Percentiles rank a stretch among this genome's conserved stretches.
phyloP scores from a whole-genome alignment of 148 eudicot genomes.

The Fallopia convolvulus region DNA sequence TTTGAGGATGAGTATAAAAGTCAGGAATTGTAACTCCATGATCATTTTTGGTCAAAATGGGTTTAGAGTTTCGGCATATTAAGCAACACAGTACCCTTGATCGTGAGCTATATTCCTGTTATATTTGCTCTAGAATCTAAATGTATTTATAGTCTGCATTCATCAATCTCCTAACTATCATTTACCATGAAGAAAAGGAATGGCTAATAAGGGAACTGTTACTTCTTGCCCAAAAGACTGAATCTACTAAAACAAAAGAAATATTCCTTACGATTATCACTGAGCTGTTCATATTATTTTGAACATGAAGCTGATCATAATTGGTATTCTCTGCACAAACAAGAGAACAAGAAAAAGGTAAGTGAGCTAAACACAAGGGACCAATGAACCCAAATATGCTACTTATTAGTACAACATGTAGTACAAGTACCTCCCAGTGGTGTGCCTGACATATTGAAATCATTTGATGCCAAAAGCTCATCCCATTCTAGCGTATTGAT shows the following conservation, averaged over 20 bases:
- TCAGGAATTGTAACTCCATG: not conserved
- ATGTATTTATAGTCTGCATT: not conserved
- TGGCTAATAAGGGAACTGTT: not conserved
- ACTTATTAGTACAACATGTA: conserved; percentile 8
- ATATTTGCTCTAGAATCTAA: not conserved
- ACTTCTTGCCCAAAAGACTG: not conserved
- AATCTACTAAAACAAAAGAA: not conserved
- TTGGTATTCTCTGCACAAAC: conserved; percentile 31
- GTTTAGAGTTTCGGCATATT: not conserved
- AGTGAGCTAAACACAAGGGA: conserved; percentile 6
- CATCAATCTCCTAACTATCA: not conserved
- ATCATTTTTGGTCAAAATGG: not conserved
- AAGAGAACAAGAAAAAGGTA: not conserved
- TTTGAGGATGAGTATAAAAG: not conserved
- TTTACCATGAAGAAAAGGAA: not conserved
- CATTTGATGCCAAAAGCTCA: conserved; percentile 75
- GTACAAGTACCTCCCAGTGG: conserved; percentile 39
- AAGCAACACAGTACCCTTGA: not conserved
- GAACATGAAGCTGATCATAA: conserved; percentile 35
- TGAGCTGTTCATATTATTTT: conserved; percentile 25
- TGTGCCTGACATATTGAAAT: conserved; percentile 30
- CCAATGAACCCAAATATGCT: conserved; percentile 7
- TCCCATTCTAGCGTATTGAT: conserved; percentile 95
- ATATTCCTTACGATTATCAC: conserved; percentile 46
- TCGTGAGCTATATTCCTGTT: not conserved